Percentiles rank a stretch among this genome's conserved stretches.
phyloP scores from a whole-genome alignment of 1,284 basidiomycete species.

The Coniferiporia weirii region DNA sequence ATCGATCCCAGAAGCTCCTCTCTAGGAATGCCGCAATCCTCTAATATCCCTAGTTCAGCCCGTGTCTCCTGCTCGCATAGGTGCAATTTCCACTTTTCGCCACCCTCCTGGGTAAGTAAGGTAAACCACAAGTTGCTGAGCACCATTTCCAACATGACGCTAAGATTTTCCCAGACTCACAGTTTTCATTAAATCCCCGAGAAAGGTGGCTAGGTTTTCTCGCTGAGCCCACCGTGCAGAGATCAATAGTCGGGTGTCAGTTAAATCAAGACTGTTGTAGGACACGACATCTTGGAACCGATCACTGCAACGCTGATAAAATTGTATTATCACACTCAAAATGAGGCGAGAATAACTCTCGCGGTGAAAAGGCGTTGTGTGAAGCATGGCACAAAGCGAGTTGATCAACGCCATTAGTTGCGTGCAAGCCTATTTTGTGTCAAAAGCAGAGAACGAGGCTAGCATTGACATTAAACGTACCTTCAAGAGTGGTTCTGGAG shows the following conservation, averaged over 20 bases:
- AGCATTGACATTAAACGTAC: slow-evolving; percentile 34
- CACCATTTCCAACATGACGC: too few relatives aligned
- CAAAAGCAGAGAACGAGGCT: background rate
- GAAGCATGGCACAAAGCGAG: slow-evolving; percentile 88
- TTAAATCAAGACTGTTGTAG: slow-evolving; percentile 32
- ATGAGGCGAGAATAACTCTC: slow-evolving; percentile 94
- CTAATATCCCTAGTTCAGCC: slow-evolving; percentile 65
- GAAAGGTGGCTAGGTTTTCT: slow-evolving; percentile 69
- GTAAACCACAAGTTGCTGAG: background rate
- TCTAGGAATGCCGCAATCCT: slow-evolving; percentile 46
- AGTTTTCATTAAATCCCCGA: slow-evolving; percentile 54
- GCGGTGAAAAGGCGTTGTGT: slow-evolving; percentile 91
- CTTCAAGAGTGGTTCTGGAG: slow-evolving; percentile 73
- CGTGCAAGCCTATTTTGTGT: slow-evolving; percentile 56
- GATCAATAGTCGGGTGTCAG: slow-evolving; percentile 47
- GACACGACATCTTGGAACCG: slow-evolving; percentile 76
- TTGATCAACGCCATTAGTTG: slow-evolving; percentile 89
- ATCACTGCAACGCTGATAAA: slow-evolving; percentile 91
- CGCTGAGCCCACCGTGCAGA: slow-evolving; percentile 85
- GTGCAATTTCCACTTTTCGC: slow-evolving; percentile 42
- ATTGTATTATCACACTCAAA: slow-evolving; percentile 93
- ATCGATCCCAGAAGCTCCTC: slow-evolving; percentile 73
- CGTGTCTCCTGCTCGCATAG: slow-evolving; percentile 72
- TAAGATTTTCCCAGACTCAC: slow-evolving; percentile 29
- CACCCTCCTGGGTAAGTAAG: slow-evolving; percentile 31